phyloP scores from a whole-genome alignment of 257 asterid genomes.

The Ehretia macrophylla region DNA sequence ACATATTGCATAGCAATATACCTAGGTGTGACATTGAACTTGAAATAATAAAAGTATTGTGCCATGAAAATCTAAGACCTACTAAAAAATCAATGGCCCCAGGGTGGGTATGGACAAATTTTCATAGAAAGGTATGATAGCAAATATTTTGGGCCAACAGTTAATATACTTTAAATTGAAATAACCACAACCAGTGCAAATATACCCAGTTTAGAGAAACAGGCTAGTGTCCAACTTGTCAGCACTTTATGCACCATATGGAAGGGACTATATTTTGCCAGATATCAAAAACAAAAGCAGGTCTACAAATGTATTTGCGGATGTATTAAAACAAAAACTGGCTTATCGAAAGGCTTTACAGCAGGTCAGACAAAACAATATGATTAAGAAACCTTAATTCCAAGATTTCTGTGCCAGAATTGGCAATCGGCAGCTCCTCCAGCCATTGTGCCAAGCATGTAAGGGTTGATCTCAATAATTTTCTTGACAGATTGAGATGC shows the following conservation, averaged over 20 bases:
- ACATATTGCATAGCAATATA: too few relatives aligned
- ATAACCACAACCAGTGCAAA: too few relatives aligned
- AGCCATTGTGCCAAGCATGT: conserved; percentile 98
- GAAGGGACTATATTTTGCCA: neutral
- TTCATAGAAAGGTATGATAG: too few relatives aligned
- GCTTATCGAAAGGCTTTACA: neutral
- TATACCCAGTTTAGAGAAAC: too few relatives aligned
- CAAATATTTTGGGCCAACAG: too few relatives aligned
- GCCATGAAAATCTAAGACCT: too few relatives aligned
- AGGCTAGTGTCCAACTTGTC: neutral
- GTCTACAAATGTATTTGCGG: neutral
- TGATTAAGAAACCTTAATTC: conserved; percentile 52
- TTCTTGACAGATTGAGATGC: conserved; percentile 92
- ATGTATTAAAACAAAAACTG: neutral
- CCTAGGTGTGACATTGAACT: too few relatives aligned
- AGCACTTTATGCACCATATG: neutral
- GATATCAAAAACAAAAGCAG: neutral
- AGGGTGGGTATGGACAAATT: too few relatives aligned
- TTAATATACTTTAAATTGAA: too few relatives aligned
- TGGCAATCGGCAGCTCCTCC: conserved; percentile 98
- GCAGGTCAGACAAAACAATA: conserved; percentile 5
- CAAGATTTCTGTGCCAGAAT: conserved; percentile 88
- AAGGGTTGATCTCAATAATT: conserved; percentile 81
- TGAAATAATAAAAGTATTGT: too few relatives aligned
- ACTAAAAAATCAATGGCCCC: too few relatives aligned